Conservation (phyloP, 1,284 basidiomycete species). For the Puccinia triticina region DNA sequence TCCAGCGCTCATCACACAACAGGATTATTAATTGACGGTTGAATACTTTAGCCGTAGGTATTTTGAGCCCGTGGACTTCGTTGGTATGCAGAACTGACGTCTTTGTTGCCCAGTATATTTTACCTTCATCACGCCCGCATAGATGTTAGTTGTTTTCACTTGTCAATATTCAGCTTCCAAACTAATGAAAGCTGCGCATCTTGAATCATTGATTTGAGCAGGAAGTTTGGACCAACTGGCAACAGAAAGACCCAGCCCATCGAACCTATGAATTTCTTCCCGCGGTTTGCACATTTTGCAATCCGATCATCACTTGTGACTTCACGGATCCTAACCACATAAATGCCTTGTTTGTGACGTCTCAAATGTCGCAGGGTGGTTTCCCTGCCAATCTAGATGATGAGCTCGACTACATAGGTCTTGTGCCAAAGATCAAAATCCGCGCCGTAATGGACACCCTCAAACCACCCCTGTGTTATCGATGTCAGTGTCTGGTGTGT, state of each 20-base stretch:
- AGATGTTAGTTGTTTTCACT: neutral
- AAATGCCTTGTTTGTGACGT: neutral
- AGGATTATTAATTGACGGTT: neutral
- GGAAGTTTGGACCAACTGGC: neutral
- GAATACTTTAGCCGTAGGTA: constrained; percentile 25
- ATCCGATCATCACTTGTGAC: too few relatives aligned
- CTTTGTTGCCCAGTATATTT: neutral
- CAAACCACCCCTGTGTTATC: constrained; percentile 28
- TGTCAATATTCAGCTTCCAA: neutral
- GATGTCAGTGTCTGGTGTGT: neutral
- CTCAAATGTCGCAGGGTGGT: neutral
- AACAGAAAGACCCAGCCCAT: neutral
- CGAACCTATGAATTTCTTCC: constrained; percentile 9
- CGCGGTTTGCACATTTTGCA: neutral
- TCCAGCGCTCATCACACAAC: neutral
- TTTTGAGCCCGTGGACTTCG: neutral
- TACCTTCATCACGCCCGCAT: constrained; percentile 8
- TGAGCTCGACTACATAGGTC: constrained; percentile 16
- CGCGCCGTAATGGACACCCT: constrained; percentile 23
- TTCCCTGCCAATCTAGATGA: constrained; percentile 22
- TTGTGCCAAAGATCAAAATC: constrained; percentile 22
- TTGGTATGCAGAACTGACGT: neutral
- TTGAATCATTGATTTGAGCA: neutral
- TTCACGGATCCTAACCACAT: neutral
- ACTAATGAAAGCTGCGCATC: neutral